Conservation (phyloP, 345 rosid genomes). For the Salix suchowensis region DNA sequence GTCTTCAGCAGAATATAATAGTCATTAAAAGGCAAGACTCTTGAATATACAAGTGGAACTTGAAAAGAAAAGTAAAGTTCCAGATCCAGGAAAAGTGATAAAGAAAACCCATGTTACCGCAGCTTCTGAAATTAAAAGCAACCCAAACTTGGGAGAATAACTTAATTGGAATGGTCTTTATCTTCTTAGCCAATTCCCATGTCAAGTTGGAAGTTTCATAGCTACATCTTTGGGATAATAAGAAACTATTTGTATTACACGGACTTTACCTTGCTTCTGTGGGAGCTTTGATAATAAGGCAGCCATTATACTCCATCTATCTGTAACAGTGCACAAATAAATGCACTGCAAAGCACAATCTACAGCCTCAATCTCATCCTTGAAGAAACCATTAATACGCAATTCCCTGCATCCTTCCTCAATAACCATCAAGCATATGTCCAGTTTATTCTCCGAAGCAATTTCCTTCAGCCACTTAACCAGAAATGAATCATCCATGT, state of each 20-base stretch:
- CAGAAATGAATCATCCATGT: conserved; percentile 57
- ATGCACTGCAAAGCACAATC: conserved; percentile 82
- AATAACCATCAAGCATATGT: conserved; percentile 65
- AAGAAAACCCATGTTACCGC: not conserved
- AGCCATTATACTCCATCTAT: conserved; percentile 84
- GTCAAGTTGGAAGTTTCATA: not conserved
- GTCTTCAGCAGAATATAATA: not conserved
- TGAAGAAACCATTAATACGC: conserved; percentile 48
- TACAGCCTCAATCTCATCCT: conserved; percentile 63
- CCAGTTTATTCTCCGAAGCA: conserved; percentile 63
- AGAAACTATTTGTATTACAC: not conserved
- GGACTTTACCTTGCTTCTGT: conserved; percentile 55
- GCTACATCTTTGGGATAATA: not conserved
- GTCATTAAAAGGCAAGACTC: not conserved
- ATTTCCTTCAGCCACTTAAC: conserved; percentile 88
- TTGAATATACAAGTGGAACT: not conserved
- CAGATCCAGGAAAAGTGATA: not conserved
- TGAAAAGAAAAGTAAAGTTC: not conserved
- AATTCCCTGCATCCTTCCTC: conserved; percentile 80
- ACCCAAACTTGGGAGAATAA: not conserved
- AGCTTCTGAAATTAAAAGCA: not conserved
- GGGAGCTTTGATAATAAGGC: conserved; percentile 80
- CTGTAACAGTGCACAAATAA: conserved; percentile 63
- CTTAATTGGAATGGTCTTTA: not conserved
- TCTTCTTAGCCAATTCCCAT: not conserved